A percentile compares a stretch with the other conserved stretches of the same genome.
phyloP scores from a whole-genome alignment of 192 early-diverging fungal genomes.

The Backusella westeae region DNA sequence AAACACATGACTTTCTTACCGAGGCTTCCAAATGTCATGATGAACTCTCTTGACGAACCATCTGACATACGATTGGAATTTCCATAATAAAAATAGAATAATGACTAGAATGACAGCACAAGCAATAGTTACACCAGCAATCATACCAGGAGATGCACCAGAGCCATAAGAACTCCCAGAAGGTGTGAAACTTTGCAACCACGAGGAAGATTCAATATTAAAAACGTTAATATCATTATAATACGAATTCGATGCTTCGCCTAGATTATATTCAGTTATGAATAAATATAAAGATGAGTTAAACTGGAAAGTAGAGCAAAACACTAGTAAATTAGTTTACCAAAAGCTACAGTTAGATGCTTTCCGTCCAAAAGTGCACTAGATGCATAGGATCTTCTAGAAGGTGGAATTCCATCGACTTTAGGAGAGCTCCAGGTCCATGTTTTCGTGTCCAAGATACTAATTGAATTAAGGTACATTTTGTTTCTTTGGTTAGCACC shows the following conservation, averaged over 20 bases:
- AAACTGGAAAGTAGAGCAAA: background rate
- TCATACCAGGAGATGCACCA: conserved; percentile 25
- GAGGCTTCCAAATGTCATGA: conserved; percentile 34
- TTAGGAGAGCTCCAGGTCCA: conserved; percentile 29
- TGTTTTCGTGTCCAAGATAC: conserved; percentile 25
- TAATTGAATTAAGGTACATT: conserved; percentile 15
- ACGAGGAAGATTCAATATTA: conserved; percentile 7
- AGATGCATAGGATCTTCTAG: conserved; percentile 19
- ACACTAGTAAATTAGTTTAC: conserved; percentile 4
- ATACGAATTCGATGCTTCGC: conserved; percentile 16
- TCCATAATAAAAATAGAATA: conserved; percentile 21
- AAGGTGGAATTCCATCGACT: conserved; percentile 24
- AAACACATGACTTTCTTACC: background rate
- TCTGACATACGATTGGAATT: conserved; percentile 22
- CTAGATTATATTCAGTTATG: background rate
- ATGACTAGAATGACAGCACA: conserved; percentile 23
- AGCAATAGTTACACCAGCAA: conserved; percentile 33
- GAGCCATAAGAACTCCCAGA: background rate
- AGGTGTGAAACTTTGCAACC: conserved; percentile 18
- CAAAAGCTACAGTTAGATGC: conserved; percentile 28
- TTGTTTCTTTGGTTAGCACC: background rate
- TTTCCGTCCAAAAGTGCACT: conserved; percentile 20
- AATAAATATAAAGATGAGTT: background rate
- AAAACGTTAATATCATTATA: conserved; percentile 38
- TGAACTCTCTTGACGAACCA: conserved; percentile 32